These are phyloP conservation scores for Leucocoprinus sp. DNA, from an alignment of 768 basidiomycete genomes.

Conservation along the genomic window DNA sequence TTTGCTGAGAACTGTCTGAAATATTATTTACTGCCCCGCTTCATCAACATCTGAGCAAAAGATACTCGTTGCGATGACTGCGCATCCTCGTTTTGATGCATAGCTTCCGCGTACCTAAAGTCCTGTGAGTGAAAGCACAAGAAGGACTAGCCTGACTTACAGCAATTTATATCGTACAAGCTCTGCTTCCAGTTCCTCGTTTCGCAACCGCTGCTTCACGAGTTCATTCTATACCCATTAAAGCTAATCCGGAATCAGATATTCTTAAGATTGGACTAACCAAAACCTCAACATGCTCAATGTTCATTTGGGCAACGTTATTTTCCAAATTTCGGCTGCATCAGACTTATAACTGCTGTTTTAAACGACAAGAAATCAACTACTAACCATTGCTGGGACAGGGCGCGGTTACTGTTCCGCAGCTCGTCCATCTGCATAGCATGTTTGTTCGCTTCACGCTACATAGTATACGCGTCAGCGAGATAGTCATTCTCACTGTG, in stretches of 20 bases:
- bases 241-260: background rate
- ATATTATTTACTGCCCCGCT: constrained; percentile 28
- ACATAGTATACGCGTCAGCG: background rate
- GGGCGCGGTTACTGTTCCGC: constrained; percentile 65
- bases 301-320: constrained; percentile 69
- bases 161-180: constrained; percentile 91
- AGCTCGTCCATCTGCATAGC: constrained; percentile 77
- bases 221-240: constrained; percentile 64
- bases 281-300: constrained; percentile 73
- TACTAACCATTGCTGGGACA: constrained; percentile 75
- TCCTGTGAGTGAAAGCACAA: constrained; percentile 1
- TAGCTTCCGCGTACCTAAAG: constrained; percentile 58
- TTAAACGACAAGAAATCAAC: background rate
- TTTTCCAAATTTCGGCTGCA: constrained; percentile 73
- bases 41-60: constrained; percentile 35
- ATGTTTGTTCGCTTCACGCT: constrained; percentile 75
- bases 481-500: background rate
- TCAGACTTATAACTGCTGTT: constrained; percentile 5
- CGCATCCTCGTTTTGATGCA: constrained; percentile 70
- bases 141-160: constrained; percentile 36
- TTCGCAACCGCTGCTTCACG: constrained; percentile 78
- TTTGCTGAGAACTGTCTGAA: background rate
- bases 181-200: constrained; percentile 91
- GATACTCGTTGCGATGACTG: constrained; percentile 60
- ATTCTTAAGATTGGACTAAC: constrained; percentile 34